phyloP scores from a whole-genome alignment of 2,329 filamentous ascomycete genomes.

The Botrytis elliptica region DNA sequence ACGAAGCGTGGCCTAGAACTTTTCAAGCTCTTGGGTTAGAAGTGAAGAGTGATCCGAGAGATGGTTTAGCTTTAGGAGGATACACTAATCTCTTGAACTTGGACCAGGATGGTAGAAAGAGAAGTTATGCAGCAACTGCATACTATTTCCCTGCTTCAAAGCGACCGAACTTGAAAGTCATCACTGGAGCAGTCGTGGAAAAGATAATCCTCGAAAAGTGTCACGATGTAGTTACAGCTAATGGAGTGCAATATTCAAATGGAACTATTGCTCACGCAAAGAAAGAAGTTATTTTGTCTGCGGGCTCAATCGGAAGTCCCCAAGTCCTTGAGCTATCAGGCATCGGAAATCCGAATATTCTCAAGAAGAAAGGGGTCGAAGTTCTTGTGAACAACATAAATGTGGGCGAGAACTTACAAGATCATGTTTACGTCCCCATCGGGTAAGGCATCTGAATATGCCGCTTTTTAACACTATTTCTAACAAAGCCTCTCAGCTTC shows the following conservation, averaged over 20 bases:
- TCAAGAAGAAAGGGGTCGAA: conserved; percentile 26
- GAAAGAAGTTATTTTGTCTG: conserved; percentile 36
- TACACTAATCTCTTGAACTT: conserved; percentile 49
- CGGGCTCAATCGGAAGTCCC: conserved; percentile 32
- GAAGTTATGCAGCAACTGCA: conserved; percentile 29
- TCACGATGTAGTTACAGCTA: neutral
- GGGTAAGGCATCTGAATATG: neutral
- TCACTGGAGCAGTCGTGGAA: conserved; percentile 82
- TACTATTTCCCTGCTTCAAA: conserved; percentile 27
- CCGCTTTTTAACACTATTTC: neutral
- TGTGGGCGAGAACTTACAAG: conserved; percentile 28
- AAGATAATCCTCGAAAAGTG: conserved; percentile 49
- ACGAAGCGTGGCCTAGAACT: conserved; percentile 4
- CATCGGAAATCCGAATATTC: conserved; percentile 29
- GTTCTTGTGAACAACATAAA: conserved; percentile 27
- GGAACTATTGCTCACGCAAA: conserved; percentile 28
- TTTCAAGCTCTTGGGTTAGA: neutral
- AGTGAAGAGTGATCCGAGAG: conserved; percentile 3
- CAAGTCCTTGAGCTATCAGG: conserved; percentile 41
- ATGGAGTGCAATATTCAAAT: conserved; percentile 14
- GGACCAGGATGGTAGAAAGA: conserved; percentile 19
- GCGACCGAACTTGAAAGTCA: conserved; percentile 66
- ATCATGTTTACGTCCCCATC: conserved; percentile 11
- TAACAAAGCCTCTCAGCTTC: neutral
- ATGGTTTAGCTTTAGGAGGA: neutral